A percentile compares a stretch with the other conserved stretches of the same genome.
These are phyloP conservation scores for Recurvomyces mirabilis DNA, from an alignment of 495 filamentous ascomycete species.

Conservation along the genomic window DNA sequence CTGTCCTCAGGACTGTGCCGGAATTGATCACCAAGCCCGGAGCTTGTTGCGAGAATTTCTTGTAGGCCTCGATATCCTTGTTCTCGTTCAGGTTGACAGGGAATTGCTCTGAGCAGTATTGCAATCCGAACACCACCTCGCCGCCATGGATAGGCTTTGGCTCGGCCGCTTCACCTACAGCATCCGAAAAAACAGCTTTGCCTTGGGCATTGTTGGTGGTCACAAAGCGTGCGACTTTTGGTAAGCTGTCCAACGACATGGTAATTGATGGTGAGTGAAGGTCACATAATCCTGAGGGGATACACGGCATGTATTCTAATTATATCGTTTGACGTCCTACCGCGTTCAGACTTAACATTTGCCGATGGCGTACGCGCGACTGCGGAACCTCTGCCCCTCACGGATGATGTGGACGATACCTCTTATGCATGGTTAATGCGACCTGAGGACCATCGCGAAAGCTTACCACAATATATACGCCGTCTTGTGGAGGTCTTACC, in stretches of 20 bases:
- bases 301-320: too few relatives aligned
- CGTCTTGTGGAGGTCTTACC: too few relatives aligned
- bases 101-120: conserved; percentile 22
- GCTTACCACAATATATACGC: background rate
- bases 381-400: too few relatives aligned
- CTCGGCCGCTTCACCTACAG: conserved; percentile 16
- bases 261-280: background rate
- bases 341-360: too few relatives aligned
- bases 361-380: too few relatives aligned
- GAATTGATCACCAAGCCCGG: conserved; percentile 30
- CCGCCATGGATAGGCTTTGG: conserved; percentile 5
- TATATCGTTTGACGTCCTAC: too few relatives aligned
- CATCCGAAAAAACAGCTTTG: conserved; percentile 22
- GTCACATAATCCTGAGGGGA: too few relatives aligned
- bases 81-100: conserved; percentile 28
- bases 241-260: background rate
- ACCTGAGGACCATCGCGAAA: background rate
- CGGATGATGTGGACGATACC: conserved; percentile 3
- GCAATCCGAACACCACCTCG: conserved; percentile 13
- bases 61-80: conserved; percentile 37
- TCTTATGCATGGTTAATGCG: background rate
- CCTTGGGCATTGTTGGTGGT: conserved; percentile 7
- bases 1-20: conserved; percentile 47
- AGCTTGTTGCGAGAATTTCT: conserved; percentile 11
- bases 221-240: conserved; percentile 4